Conservation (phyloP, 805 yeast species). For the Candida tammaniensis region DNA sequence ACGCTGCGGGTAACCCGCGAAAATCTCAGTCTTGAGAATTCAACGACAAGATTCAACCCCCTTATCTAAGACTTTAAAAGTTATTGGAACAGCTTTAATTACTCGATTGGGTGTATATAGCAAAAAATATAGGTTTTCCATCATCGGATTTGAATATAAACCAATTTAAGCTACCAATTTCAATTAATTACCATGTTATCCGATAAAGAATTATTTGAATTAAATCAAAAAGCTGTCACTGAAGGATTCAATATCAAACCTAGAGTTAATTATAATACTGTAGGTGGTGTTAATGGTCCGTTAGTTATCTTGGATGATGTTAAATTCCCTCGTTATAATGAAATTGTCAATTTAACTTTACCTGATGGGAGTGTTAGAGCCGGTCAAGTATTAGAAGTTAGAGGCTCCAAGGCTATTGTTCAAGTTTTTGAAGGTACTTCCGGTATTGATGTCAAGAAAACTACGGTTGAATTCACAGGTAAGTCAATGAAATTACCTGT, state of each 20-base stretch:
- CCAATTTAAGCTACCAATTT: too few species aligned
- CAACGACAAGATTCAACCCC: constrained; percentile 9
- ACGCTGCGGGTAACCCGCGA: too few species aligned
- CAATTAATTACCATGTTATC: constrained; percentile 28
- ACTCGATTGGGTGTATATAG: too few species aligned
- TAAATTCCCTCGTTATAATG: constrained; percentile 73
- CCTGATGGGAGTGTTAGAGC: constrained; percentile 95
- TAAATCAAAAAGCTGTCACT: constrained; percentile 89
- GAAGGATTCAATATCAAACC: constrained; percentile 91
- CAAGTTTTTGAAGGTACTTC: constrained; percentile 99
- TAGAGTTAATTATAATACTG: constrained; percentile 90
- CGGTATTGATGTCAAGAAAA: constrained; percentile 97
- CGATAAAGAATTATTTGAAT: constrained; percentile 53
- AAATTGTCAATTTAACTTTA: constrained; percentile 92
- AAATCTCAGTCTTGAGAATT: too few species aligned
- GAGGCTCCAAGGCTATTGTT: constrained; percentile 95
- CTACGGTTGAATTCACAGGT: constrained; percentile 96
- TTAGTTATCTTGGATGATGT: constrained; percentile 66
- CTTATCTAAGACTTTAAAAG: constrained; percentile 9
- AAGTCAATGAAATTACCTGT: constrained; percentile 90
- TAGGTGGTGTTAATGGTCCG: constrained; percentile 98
- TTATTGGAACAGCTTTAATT: too few species aligned
- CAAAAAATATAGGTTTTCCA: too few species aligned
- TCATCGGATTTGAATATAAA: too few species aligned
- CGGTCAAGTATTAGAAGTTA: constrained; percentile 97